Evolutionary conservation across 331 rosid genomes (phyloP).

Genomic region (Malus hybrid): DNA sequence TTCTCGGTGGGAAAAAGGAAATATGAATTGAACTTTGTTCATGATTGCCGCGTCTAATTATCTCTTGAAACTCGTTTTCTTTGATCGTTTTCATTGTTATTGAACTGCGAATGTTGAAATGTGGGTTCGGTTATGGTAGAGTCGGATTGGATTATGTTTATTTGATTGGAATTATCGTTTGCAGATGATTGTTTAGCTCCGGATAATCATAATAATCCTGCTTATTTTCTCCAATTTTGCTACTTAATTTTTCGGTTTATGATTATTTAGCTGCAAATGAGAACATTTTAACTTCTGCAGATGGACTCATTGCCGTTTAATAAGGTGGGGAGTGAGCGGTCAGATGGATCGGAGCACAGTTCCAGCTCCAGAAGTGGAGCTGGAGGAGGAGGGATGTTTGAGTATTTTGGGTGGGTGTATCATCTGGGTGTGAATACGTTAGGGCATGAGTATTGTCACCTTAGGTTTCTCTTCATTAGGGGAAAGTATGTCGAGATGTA

Average conservation of each 20-base stretch:
- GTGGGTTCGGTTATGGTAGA: background rate
- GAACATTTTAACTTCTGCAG: background rate
- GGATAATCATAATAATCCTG: background rate
- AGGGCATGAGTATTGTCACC: slow-evolving; percentile 78
- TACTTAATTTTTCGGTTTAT: background rate
- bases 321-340: slow-evolving; percentile 23
- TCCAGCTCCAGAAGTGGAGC: slow-evolving; percentile 1
- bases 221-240: background rate
- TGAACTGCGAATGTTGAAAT: background rate
- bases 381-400: slow-evolving; percentile 37
- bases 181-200: background rate
- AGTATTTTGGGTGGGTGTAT: slow-evolving; percentile 84
- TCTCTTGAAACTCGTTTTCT: too few relatives aligned
- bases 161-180: background rate
- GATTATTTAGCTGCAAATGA: background rate
- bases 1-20: background rate
- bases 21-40: background rate
- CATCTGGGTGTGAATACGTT: slow-evolving; percentile 74
- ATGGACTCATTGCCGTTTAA: slow-evolving; percentile 1
- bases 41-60: background rate
- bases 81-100: background rate
- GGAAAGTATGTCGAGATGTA: slow-evolving; percentile 70
- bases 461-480: slow-evolving; percentile 58
- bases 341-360: slow-evolving; percentile 16
- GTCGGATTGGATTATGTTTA: background rate